phyloP scores from a whole-genome alignment of 805 yeast species.

The Candida dajiaensis region DNA sequence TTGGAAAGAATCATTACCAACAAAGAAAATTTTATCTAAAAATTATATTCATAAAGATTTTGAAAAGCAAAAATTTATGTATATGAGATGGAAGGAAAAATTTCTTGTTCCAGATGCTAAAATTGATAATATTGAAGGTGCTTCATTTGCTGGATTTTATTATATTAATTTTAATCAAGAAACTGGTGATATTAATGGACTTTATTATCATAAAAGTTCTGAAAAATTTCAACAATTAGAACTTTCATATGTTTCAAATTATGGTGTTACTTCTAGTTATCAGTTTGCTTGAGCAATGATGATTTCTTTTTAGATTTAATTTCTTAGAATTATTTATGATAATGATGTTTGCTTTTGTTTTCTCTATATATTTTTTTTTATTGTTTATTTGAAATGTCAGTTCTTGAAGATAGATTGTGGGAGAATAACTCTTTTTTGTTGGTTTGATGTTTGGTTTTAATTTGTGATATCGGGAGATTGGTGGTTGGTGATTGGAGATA shows the following conservation, averaged over 20 bases:
- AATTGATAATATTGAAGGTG: slow-evolving; percentile 47
- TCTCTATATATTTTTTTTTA: too few relatives aligned
- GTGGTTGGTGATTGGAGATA: too few relatives aligned
- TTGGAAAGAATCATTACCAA: slow-evolving; percentile 28
- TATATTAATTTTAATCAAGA: slow-evolving; percentile 76
- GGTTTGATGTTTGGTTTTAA: too few relatives aligned
- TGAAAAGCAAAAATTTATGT: slow-evolving; percentile 44
- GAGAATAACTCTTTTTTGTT: too few relatives aligned
- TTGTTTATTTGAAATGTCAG: too few relatives aligned
- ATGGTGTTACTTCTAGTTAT: neutral
- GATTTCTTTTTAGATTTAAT: too few relatives aligned
- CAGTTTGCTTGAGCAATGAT: neutral
- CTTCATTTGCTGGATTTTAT: slow-evolving; percentile 90
- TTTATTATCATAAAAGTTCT: slow-evolving; percentile 75
- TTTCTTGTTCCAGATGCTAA: slow-evolving; percentile 78
- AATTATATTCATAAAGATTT: slow-evolving; percentile 24
- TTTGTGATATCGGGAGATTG: too few relatives aligned
- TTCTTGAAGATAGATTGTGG: too few relatives aligned
- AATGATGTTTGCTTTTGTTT: too few relatives aligned
- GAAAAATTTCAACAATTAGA: slow-evolving; percentile 74
- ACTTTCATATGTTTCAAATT: slow-evolving; percentile 23
- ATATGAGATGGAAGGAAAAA: slow-evolving; percentile 94
- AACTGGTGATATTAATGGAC: slow-evolving; percentile 72
- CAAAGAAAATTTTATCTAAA: slow-evolving; percentile 12
- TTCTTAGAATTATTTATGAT: neutral